Evolutionary conservation across 2,329 filamentous ascomycete genomes (phyloP).

Genomic region (Aaosphaeria arxii): DNA sequence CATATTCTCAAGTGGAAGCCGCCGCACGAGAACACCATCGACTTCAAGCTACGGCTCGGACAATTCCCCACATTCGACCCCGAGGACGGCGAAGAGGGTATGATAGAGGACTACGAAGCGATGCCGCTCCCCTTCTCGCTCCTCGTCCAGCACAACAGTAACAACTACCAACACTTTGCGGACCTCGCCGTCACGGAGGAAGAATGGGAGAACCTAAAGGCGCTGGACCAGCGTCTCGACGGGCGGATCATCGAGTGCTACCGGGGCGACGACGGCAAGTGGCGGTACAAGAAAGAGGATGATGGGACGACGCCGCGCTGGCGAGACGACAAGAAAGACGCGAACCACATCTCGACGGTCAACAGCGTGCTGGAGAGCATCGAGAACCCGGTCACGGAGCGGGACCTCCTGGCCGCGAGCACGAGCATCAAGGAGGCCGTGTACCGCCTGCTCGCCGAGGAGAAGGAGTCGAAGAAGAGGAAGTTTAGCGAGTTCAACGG

Average conservation of each 20-base stretch:
- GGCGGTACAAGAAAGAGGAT: conserved; percentile 64
- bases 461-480: conserved; percentile 37
- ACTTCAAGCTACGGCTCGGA: conserved; percentile 75
- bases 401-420: conserved; percentile 71
- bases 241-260: conserved; percentile 88
- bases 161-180: conserved; percentile 64
- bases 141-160: conserved; percentile 64
- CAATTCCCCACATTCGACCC: conserved; percentile 71
- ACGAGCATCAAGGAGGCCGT: conserved; percentile 73
- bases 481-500: conserved; percentile 23
- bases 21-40: conserved; percentile 89
- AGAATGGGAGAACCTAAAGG: conserved; percentile 84
- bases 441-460: conserved; percentile 58
- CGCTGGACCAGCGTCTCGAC: conserved; percentile 70
- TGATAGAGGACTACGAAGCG: conserved; percentile 73
- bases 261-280: conserved; percentile 69
- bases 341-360: conserved; percentile 84
- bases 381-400: conserved; percentile 75
- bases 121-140: conserved; percentile 68
- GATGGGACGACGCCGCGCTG: conserved; percentile 64
- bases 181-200: conserved; percentile 64
- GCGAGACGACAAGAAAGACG: conserved; percentile 87
- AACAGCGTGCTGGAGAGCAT: conserved; percentile 88
- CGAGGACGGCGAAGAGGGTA: conserved; percentile 64
- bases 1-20: conserved; percentile 99